Conservation (phyloP, 805 yeast species). For the Nakazawaea ernobii region DNA sequence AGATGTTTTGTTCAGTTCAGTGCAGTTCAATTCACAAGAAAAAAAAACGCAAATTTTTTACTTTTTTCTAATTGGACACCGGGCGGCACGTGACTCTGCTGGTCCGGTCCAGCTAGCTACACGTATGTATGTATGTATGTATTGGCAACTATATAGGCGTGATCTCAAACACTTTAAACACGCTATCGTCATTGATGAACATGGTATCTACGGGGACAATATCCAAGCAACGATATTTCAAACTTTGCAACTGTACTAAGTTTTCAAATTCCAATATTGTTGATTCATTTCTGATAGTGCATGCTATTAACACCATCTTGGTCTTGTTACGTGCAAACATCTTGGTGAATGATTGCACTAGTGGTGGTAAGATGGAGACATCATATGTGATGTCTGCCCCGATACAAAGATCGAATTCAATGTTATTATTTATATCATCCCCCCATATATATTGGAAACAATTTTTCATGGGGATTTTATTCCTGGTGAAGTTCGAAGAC, state of each 20-base stretch:
- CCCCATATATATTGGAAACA: constrained; percentile 50
- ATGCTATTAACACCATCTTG: constrained; percentile 40
- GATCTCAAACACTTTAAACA: constrained; percentile 1
- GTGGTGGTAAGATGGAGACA: constrained; percentile 44
- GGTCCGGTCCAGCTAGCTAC: too few species aligned
- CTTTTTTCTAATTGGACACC: constrained; percentile 1
- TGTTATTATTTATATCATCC: constrained; percentile 31
- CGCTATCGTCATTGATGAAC: not conserved
- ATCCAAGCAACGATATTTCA: not conserved
- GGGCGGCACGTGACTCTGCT: too few species aligned
- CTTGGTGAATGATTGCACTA: constrained; percentile 44
- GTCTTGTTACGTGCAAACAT: constrained; percentile 19
- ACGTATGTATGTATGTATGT: too few species aligned
- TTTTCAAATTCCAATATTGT: constrained; percentile 41
- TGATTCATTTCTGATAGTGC: constrained; percentile 63
- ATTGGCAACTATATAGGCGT: not conserved
- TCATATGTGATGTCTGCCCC: constrained; percentile 94
- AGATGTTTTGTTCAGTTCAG: not conserved
- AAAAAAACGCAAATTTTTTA: too few species aligned
- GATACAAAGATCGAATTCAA: constrained; percentile 43
- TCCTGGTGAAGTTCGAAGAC: constrained; percentile 31
- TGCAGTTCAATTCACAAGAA: too few species aligned
- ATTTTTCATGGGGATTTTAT: not conserved
- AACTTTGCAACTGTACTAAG: constrained; percentile 18
- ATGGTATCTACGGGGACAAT: not conserved